These are phyloP conservation scores for Colletotrichum tanaceti DNA, from an alignment of 2,329 filamentous ascomycete genomes.

Conservation along the genomic window DNA sequence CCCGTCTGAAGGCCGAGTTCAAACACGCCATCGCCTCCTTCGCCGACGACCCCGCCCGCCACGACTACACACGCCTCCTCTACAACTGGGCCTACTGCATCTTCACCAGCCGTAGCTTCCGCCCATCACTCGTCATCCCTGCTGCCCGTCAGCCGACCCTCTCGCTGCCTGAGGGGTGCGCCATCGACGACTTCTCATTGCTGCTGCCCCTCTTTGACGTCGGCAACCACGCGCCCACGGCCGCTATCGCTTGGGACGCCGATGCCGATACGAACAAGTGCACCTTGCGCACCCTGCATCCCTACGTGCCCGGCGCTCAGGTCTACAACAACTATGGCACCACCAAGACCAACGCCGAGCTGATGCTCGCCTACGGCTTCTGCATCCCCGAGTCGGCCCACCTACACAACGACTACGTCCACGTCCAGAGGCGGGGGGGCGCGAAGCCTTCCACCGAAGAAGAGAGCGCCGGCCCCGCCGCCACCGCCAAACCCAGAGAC, in stretches of 20 bases:
- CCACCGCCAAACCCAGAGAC: constrained; percentile 47
- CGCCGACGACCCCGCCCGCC: constrained; percentile 44
- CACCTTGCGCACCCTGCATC: constrained; percentile 55
- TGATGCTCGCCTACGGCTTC: constrained; percentile 74
- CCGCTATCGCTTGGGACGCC: constrained; percentile 69
- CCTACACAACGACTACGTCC: constrained; percentile 70
- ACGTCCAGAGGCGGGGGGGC: constrained; percentile 61
- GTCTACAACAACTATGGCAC: constrained; percentile 78
- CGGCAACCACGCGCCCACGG: constrained; percentile 75
- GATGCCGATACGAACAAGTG: constrained; percentile 53
- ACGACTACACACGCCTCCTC: constrained; percentile 59
- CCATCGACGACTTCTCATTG: constrained; percentile 72
- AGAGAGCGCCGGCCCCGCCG: constrained; percentile 43
- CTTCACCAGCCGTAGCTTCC: constrained; percentile 74
- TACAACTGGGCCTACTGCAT: constrained; percentile 75
- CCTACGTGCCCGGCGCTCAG: constrained; percentile 59
- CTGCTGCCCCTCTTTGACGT: constrained; percentile 78
- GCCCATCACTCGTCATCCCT: constrained; percentile 67
- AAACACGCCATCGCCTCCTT: constrained; percentile 53
- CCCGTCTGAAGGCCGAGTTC: constrained; percentile 60
- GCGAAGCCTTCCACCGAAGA: constrained; percentile 43
- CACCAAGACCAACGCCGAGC: constrained; percentile 77
- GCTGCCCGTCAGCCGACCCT: constrained; percentile 45
- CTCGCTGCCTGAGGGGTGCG: constrained; percentile 52
- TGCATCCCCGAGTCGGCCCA: constrained; percentile 59